Base-by-base conservation (phyloP, 2,329 filamentous ascomycete species). In the Cercospora nicotianae region DNA sequence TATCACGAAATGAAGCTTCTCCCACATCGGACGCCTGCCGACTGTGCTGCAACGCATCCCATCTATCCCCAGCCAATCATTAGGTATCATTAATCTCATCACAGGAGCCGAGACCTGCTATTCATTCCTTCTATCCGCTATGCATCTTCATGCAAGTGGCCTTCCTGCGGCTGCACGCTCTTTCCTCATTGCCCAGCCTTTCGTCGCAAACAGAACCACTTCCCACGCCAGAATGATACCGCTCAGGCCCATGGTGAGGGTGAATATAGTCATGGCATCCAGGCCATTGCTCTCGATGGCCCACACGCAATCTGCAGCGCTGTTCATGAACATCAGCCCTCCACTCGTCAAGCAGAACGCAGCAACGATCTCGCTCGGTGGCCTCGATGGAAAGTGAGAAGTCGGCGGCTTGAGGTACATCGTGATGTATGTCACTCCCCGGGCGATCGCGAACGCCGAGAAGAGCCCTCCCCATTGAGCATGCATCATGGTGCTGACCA, bases 201-300 rank as follows among this genome's bases (percentile, higher is more conserved):
- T 97, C 77, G 97, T 81, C 28, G 93, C 90, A 68, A 97, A 87
- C 10, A 91, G 82, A 30, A 93, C 76, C 20, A 96, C 86, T 64
- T 91, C 86, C 89, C 92, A 97, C 0, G 93, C 89, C 91, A 97
- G 94, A 62, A 96, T 80, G 61, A 97, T 84, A 1, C 90, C 90
- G 1, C 93, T 91, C 6, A 96, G 78, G 2, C 94, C 94, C 87
- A 96, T 91, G 9, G 89, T 91, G 36, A 97, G 87, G 0, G 93
- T 97, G 80, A 97, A 96, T 69, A 93, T 87, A 79, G 97, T 95
- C 93, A 97, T 97, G 70, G 92, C 92, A 76, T 97, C 91, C 16
- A 97, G 82, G 3, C 89, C 80, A 76, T 94, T 90, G 66, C 86
- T 85, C 68, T 94, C 89, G 83, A 97, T 92, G n/a, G 89, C 87